phyloP scores from a whole-genome alignment of 805 yeast species.

The Yarrowia sp. region DNA sequence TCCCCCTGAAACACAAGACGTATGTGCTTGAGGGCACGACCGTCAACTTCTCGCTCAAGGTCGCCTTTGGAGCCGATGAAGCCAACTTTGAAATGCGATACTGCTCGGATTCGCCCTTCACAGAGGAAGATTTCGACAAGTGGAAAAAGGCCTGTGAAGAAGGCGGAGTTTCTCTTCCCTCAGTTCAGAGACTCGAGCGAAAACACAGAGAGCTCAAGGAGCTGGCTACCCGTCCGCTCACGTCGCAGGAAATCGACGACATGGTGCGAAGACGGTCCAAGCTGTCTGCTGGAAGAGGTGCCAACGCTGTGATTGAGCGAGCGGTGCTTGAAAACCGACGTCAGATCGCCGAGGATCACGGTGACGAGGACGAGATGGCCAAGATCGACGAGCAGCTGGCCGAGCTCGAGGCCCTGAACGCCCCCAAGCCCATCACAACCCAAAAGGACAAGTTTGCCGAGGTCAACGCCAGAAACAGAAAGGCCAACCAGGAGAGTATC shows the following conservation, averaged over 20 bases:
- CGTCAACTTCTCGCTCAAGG: conserved; percentile 67
- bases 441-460: conserved; percentile 61
- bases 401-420: conserved; percentile 44
- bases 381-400: conserved; percentile 49
- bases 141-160: conserved; percentile 68
- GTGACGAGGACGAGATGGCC: conserved; percentile 48
- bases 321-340: conserved; percentile 75
- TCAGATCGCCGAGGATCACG: conserved; percentile 68
- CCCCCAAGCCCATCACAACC: conserved; percentile 14
- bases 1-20: conserved; percentile 55
- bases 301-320: conserved; percentile 78
- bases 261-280: conserved; percentile 77
- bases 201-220: conserved; percentile 68
- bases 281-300: conserved; percentile 66
- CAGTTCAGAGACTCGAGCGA: conserved; percentile 65
- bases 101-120: conserved; percentile 78
- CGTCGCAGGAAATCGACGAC: conserved; percentile 73
- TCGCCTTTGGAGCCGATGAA: conserved; percentile 80
- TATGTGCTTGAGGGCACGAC: conserved; percentile 55
- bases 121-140: conserved; percentile 72
- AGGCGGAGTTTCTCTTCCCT: conserved; percentile 65
- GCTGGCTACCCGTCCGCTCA: conserved; percentile 70
- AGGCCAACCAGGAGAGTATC: conserved; percentile 74
- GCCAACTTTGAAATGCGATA: conserved; percentile 78
- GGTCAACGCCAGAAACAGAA: conserved; percentile 85